Conservation (phyloP, 768 basidiomycete genomes). For the Rhodocollybia butyracea region DNA sequence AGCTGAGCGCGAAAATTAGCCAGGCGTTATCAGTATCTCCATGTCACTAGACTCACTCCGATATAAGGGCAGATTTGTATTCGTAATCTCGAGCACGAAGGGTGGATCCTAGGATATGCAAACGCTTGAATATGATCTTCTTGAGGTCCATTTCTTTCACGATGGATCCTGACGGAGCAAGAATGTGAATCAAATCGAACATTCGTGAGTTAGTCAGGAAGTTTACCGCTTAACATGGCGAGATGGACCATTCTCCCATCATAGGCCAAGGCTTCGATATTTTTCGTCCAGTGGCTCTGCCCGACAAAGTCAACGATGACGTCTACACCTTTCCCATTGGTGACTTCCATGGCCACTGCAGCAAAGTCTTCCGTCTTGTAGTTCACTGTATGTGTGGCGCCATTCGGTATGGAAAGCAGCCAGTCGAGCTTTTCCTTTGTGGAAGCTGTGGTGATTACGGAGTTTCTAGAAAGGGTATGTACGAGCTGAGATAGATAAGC, state of each 20-base stretch:
- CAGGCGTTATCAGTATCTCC: not conserved
- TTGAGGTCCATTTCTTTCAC: constrained; percentile 52
- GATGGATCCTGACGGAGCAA: constrained; percentile 39
- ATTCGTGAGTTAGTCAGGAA: not conserved
- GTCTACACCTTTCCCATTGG: constrained; percentile 70
- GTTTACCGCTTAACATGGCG: constrained; percentile 62
- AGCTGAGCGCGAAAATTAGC: constrained; percentile 29
- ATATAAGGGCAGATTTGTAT: constrained; percentile 75
- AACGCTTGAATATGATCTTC: constrained; percentile 77
- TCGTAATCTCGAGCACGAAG: constrained; percentile 67
- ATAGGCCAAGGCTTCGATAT: constrained; percentile 62
- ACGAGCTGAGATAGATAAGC: constrained; percentile 1
- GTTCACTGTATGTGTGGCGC: constrained; percentile 75
- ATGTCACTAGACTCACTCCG: constrained; percentile 40
- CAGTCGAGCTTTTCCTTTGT: constrained; percentile 78
- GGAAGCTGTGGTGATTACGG: constrained; percentile 85
- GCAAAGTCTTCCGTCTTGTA: constrained; percentile 85
- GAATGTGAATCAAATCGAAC: not conserved
- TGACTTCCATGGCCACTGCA: constrained; percentile 63
- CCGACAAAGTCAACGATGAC: constrained; percentile 86
- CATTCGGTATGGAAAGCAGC: constrained; percentile 61
- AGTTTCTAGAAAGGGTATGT: constrained; percentile 37
- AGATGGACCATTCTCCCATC: constrained; percentile 77
- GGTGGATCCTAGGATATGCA: constrained; percentile 87
- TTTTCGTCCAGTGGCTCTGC: constrained; percentile 67